Conservation (phyloP, 768 basidiomycete genomes). For the Hygrophoropsis aurantiaca region DNA sequence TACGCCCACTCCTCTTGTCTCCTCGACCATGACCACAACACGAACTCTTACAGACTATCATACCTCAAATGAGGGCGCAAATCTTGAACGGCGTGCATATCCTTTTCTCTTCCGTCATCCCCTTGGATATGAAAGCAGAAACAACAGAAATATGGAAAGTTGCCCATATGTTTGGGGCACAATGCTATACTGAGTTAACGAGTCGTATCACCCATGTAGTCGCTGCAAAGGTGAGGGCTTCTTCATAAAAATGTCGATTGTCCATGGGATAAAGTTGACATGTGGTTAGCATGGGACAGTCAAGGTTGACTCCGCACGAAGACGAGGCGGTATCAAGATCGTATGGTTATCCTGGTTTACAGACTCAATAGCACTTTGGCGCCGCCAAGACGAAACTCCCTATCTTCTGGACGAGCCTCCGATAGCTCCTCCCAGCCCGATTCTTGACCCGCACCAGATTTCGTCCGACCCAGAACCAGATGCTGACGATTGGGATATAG, state of each 20-base stretch:
- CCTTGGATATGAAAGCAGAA: slow-evolving; percentile 80
- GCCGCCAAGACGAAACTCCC: slow-evolving; percentile 70
- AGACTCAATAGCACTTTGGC: slow-evolving; percentile 89
- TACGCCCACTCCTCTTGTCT: slow-evolving; percentile 33
- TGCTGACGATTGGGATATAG: slow-evolving; percentile 66
- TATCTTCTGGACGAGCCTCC: slow-evolving; percentile 68
- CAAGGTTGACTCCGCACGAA: slow-evolving; percentile 84
- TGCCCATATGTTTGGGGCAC: slow-evolving; percentile 87
- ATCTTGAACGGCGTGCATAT: slow-evolving; percentile 81
- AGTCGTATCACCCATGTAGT: slow-evolving; percentile 84
- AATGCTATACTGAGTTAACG: slow-evolving; percentile 68
- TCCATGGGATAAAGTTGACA: too few relatives aligned
- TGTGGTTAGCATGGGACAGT: slow-evolving; percentile 73
- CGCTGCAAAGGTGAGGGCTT: slow-evolving; percentile 86
- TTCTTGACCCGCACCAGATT: slow-evolving; percentile 48
- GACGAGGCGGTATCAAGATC: slow-evolving; percentile 74
- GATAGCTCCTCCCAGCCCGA: slow-evolving; percentile 41
- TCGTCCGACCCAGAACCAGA: slow-evolving; percentile 70
- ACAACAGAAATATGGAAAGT: slow-evolving; percentile 82
- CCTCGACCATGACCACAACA: slow-evolving; percentile 3
- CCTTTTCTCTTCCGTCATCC: slow-evolving; percentile 93
- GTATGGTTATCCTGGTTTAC: slow-evolving; percentile 91
- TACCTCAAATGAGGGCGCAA: slow-evolving; percentile 73
- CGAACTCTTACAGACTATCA: slow-evolving; percentile 61
- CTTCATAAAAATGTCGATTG: too few relatives aligned